Base-by-base conservation (phyloP, 345 rosid species). In the Brassica nigra region DNA sequence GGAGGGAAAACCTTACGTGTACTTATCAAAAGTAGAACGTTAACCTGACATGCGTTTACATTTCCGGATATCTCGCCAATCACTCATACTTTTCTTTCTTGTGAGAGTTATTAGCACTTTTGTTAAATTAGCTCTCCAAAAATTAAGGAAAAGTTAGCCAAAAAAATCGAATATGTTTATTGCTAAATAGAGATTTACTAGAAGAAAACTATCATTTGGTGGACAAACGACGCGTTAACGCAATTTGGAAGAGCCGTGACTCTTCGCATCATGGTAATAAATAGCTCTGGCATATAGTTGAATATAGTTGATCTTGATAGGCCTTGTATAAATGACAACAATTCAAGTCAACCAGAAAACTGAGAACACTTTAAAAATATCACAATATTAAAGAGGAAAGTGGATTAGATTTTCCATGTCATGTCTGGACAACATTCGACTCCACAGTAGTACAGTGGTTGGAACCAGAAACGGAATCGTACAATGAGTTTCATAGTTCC, bases 391-490 rank as follows among this genome's bases (percentile, higher is more conserved):
- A 44, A 4, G 15, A 63, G 59, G 76, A 64, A 71, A 65, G 55
- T 78, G 66, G 71, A 37, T 63, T 78, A 64, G 72, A 66, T 78
- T 47, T 77, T 63, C 57, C 71, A 70, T 77, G 76, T 77, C 71
- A 63, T 77, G 76, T 70, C 65, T 76, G 49, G 74, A 68, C 67
- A 68, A 68, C 74, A 68, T 68, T 36, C 74, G 34, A 68, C 18
- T 76, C 54, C 54, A 12, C 1, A 44, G 15, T 44, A 44, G 54
- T 44, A 44, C 54, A 44, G 54, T 44, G 54, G 54, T 44, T 44
- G 54, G 54, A 44, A 44, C 54, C 12, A 10, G 4, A 42, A 42
- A 42, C n/a, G 49, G 49, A 42, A 42, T 10, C 49, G 49, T 42
- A 42, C 49, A 42, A 42, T 42, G 49, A 11, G 14, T 9, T 10